Evolutionary conservation across 2,329 filamentous ascomycete genomes (phyloP), one percentile per base, ranked within the genome.

Genomic region (Teratosphaeria nubilosa): DNA sequence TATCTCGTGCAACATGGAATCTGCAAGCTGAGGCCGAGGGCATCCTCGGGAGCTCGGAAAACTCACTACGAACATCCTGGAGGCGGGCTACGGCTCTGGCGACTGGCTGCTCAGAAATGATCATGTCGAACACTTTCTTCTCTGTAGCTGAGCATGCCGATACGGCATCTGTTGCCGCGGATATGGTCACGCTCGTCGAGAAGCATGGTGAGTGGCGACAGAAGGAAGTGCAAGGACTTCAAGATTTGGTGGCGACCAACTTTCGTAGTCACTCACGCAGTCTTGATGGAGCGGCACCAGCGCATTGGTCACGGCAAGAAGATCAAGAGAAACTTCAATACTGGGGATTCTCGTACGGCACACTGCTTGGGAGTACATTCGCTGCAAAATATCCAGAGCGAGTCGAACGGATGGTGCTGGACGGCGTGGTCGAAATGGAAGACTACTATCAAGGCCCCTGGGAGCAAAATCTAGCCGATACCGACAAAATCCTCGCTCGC

Each of bases 111-210:
- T 53, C 51, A 34, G 16, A 37, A 14, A 16, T 54, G 24, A 37
- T 37, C 9, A 30, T 54, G 52, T 31, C 52, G 16, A 54, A 54
- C 25, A 37, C 30, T 9, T 31, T 37, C 34, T 22, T 31, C 13
- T 24, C 52, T 16, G 30, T 55, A 9, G 50, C 54, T 4, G 51
- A 72, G 55, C 77, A 76, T 63, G 69, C 77, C 51, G 75, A 73
- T 16, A 80, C 78, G 0, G 75, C 76, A 1, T 75, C 73, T 25
- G 76, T 77, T 2, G 77, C 76, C 1, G 68, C 74, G 45, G 78
- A 81, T 59, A 79, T 81, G 76, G 65, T 80, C 9, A 73, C 75
- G 48, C 72, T 81, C 41, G 69, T 76, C 10, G 78, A 80, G 60
- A 56, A 56, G 32, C 74, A 77, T 58, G 75, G 67, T 37, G 61